A percentile compares a stretch with the other conserved stretches of the same genome.
phyloP scores from a whole-genome alignment of 1,284 basidiomycete species.

The Trichosporon sp. region DNA sequence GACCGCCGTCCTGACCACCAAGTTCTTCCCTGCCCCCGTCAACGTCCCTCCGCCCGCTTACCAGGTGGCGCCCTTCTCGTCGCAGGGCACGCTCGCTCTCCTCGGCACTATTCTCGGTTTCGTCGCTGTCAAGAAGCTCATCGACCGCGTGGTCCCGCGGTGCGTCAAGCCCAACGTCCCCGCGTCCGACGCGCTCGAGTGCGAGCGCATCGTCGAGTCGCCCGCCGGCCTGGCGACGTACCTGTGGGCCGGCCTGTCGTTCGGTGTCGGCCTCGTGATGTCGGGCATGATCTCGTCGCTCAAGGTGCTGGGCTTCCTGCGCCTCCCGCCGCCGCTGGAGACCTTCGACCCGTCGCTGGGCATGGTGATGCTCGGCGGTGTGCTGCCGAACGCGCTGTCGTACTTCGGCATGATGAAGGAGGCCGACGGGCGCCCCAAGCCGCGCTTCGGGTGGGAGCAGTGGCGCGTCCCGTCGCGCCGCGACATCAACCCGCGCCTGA shows the following conservation, averaged over 20 bases:
- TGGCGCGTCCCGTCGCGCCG: conserved; percentile 37
- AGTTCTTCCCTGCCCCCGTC: conserved; percentile 43
- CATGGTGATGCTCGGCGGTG: conserved; percentile 51
- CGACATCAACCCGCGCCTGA: conserved; percentile 55
- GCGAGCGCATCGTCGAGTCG: background rate
- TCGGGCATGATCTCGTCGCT: conserved; percentile 57
- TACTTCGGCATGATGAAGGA: conserved; percentile 24
- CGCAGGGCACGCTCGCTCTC: conserved; percentile 48
- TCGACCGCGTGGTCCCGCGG: background rate
- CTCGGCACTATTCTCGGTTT: conserved; percentile 53
- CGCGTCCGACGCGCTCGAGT: background rate
- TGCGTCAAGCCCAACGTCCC: background rate
- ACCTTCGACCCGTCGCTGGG: conserved; percentile 52
- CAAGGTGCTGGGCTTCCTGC: conserved; percentile 59
- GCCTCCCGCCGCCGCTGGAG: conserved; percentile 28
- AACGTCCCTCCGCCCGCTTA: conserved; percentile 14
- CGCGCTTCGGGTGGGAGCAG: conserved; percentile 29
- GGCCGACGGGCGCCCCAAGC: conserved; percentile 1
- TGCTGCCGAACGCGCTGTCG: conserved; percentile 50
- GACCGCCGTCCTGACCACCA: conserved; percentile 53
- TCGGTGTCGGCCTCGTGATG: conserved; percentile 58
- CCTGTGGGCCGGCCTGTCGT: conserved; percentile 55
- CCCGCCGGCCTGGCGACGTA: conserved; percentile 31
- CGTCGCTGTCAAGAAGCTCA: background rate
- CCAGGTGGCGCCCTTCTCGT: conserved; percentile 8